Percentiles rank a stretch among this genome's conserved stretches.
Conservation (phyloP, 306 rosid species). For the Inga laurina region DNA sequence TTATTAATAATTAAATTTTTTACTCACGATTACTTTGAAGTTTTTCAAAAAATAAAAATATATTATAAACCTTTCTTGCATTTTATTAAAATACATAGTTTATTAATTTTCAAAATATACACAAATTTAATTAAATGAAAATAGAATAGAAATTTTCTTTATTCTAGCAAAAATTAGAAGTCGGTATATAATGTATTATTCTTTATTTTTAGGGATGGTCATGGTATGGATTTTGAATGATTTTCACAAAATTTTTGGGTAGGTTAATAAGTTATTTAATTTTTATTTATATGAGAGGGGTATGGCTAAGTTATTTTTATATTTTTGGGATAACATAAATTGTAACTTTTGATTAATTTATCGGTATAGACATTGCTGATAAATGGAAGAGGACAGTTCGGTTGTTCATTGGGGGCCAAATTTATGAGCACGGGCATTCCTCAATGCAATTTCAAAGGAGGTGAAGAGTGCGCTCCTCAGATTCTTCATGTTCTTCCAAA, state of each 20-base stretch:
- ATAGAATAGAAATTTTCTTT: background rate
- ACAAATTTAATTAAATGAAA: background rate
- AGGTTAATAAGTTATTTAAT: background rate
- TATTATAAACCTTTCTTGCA: background rate
- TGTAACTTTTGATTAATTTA: background rate
- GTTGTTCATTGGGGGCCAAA: constrained; percentile 64
- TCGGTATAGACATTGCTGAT: constrained; percentile 49
- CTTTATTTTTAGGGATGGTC: background rate
- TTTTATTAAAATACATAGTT: background rate
- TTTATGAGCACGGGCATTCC: constrained; percentile 25
- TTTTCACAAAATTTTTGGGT: background rate
- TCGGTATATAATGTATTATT: background rate
- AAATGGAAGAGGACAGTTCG: constrained; percentile 83
- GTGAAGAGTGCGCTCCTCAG: constrained; percentile 72
- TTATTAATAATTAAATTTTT: no score
- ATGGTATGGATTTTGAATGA: background rate
- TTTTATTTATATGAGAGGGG: background rate
- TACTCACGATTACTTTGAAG: no score
- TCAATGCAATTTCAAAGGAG: constrained; percentile 54
- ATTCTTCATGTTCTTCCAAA: constrained; percentile 67
- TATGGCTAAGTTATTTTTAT: background rate
- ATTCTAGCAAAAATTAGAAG: background rate
- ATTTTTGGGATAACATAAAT: background rate
- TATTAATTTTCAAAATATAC: background rate
- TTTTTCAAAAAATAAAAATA: background rate